These are phyloP conservation scores for Cladophialophora psammophila DNA, from an alignment of 2,329 filamentous ascomycete species.

Conservation along the genomic window DNA sequence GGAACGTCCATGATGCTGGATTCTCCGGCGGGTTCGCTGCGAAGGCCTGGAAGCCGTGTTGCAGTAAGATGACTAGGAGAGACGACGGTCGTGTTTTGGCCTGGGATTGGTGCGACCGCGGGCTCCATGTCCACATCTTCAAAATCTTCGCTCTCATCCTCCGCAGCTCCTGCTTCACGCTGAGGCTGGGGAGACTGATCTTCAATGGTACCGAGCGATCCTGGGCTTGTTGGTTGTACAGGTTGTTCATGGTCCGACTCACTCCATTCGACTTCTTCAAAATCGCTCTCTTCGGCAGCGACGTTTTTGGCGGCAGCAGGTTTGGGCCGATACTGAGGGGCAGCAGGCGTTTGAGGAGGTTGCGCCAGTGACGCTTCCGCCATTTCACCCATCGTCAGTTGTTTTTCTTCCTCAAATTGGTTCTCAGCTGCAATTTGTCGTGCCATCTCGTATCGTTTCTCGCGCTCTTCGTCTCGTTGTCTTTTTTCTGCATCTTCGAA, in stretches of 20 bases:
- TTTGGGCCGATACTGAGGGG: slow-evolving; percentile 30
- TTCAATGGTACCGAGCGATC: slow-evolving; percentile 32
- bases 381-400: slow-evolving; percentile 51
- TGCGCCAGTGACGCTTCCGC: slow-evolving; percentile 53
- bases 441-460: slow-evolving; percentile 48
- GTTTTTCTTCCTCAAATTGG: slow-evolving; percentile 23
- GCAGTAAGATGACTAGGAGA: slow-evolving; percentile 26
- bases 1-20: background rate
- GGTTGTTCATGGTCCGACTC: slow-evolving; percentile 43
- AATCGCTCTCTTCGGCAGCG: slow-evolving; percentile 23
- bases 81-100: slow-evolving; percentile 34
- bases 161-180: slow-evolving; percentile 32
- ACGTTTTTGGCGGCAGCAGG: slow-evolving; percentile 17
- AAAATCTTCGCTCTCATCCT: slow-evolving; percentile 35
- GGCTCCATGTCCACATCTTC: slow-evolving; percentile 33
- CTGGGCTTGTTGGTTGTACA: slow-evolving; percentile 33
- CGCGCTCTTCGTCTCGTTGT: slow-evolving; percentile 47
- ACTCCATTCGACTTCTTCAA: slow-evolving; percentile 44
- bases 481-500: slow-evolving; percentile 30
- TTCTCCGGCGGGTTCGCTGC: slow-evolving; percentile 5
- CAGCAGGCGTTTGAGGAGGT: slow-evolving; percentile 46
- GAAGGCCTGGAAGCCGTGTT: slow-evolving; percentile 22
- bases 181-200: slow-evolving; percentile 9
- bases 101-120: slow-evolving; percentile 14
- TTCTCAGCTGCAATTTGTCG: slow-evolving; percentile 39